Conservation (phyloP, 495 filamentous ascomycete genomes). For the Daldinia grandis region DNA sequence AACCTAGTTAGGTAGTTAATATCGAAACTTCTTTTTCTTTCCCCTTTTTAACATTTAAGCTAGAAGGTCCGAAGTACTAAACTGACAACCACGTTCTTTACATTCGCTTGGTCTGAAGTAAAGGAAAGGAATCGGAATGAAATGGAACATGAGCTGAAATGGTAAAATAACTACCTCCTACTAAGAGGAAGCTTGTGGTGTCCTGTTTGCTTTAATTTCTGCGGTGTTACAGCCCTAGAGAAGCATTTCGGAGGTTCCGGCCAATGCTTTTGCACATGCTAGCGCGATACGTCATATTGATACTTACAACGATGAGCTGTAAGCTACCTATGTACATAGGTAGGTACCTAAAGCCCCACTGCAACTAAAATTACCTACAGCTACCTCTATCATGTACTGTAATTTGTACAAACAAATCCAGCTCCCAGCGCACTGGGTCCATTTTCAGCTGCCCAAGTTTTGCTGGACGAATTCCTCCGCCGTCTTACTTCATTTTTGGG, state of each 20-base stretch:
- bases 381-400: neutral
- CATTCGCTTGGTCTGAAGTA: neutral
- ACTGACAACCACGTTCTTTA: neutral
- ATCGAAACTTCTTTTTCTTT: neutral
- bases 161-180: neutral
- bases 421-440: conserved; percentile 12
- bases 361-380: conserved; percentile 14
- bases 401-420: conserved; percentile 12
- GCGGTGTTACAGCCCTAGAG: neutral
- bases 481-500: conserved; percentile 9
- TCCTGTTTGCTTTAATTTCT: conserved; percentile 2
- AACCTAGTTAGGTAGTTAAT: no score
- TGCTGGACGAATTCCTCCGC: conserved; percentile 5
- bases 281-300: conserved; percentile 27
- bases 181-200: neutral
- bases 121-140: no score
- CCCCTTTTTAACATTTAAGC: neutral
- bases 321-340: neutral
- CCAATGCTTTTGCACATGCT: conserved; percentile 27
- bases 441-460: neutral
- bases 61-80: neutral
- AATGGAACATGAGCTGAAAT: neutral
- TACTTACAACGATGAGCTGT: neutral
- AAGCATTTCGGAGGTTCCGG: neutral
- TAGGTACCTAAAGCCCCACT: conserved; percentile 37